A percentile compares a stretch with the other conserved stretches of the same genome.
Evolutionary conservation across 352 stramenopile species (phyloP).

Genomic region (Globisporangium orthogonon): DNA sequence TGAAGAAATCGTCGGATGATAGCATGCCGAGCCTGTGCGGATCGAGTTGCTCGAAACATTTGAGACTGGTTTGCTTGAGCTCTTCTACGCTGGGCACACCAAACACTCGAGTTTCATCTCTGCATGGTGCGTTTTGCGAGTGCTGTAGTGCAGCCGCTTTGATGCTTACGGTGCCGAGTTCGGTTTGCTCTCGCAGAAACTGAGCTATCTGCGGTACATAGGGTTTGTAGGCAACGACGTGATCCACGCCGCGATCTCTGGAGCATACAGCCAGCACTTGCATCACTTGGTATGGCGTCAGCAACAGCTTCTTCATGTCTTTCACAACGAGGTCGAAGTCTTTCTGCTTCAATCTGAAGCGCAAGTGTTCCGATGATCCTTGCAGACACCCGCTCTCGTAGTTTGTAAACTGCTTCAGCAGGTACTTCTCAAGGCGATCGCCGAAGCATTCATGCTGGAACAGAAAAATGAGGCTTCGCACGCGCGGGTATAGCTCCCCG

Average conservation of each 20-base stretch:
- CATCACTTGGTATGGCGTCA: constrained; percentile 45
- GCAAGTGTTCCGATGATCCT: constrained; percentile 42
- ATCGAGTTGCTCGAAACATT: constrained; percentile 34
- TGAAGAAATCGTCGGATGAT: constrained; percentile 25
- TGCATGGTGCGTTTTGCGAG: constrained; percentile 7
- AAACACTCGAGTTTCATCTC: constrained; percentile 4
- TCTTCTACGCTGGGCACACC: constrained; percentile 19
- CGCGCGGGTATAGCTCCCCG: constrained; percentile 29
- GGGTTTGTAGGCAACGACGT: constrained; percentile 41
- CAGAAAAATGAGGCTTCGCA: constrained; percentile 49
- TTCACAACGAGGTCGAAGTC: constrained; percentile 35
- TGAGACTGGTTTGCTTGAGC: constrained; percentile 22
- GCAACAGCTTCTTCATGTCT: constrained; percentile 44
- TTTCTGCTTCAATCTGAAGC: constrained; percentile 35
- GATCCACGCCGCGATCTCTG: constrained; percentile 12
- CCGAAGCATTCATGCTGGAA: constrained; percentile 46
- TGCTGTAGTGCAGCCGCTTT: constrained; percentile 19
- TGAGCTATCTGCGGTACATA: constrained; percentile 22
- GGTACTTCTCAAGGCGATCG: constrained; percentile 28
- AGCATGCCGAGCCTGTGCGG: constrained; percentile 25
- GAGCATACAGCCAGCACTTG: constrained; percentile 29
- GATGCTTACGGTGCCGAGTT: constrained; percentile 19
- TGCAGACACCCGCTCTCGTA: constrained; percentile 44
- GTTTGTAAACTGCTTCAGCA: constrained; percentile 41
- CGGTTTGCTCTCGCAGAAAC: constrained; percentile 24